A percentile compares a stretch with the other conserved stretches of the same genome.
Conservation (phyloP, 164 flowering plant species). For the Malania oleifera region DNA sequence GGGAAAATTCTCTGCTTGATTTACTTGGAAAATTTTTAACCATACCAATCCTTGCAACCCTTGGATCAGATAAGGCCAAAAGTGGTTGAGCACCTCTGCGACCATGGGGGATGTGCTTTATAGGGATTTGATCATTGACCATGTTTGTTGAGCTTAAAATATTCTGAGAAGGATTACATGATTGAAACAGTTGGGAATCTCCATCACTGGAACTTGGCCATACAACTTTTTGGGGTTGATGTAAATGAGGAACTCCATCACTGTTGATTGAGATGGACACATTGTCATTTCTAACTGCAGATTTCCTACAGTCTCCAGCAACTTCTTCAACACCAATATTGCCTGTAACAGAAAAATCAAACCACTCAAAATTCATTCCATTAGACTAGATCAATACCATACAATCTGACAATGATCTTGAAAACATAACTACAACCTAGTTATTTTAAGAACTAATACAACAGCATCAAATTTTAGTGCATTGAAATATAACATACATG, state of each 20-base stretch:
- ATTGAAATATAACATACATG: no score
- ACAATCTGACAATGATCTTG: no score
- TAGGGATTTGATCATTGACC: constrained; percentile 25
- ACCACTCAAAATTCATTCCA: no score
- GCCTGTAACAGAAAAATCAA: constrained; percentile 21
- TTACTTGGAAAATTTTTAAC: constrained; percentile 29
- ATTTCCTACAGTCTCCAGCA: constrained; percentile 24
- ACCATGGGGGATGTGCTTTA: constrained; percentile 28
- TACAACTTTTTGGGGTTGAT: constrained; percentile 24
- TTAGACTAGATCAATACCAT: no score
- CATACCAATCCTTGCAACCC: constrained; percentile 26
- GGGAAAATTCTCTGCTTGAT: constrained; percentile 37
- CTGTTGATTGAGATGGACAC: constrained; percentile 21
- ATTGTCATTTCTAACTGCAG: constrained; percentile 20
- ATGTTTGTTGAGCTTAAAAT: constrained; percentile 18
- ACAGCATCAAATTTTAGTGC: no score
- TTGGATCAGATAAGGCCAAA: constrained; percentile 24
- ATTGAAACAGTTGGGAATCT: constrained; percentile 21
- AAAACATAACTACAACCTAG: no score
- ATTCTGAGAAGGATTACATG: constrained; percentile 27
- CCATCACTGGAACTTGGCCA: constrained; percentile 22
- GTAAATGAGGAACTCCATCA: constrained; percentile 26
- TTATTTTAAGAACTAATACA: no score
- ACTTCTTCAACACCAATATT: constrained; percentile 32
- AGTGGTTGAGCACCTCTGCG: constrained; percentile 27